These are phyloP conservation scores for Vitis amurensis DNA, from an alignment of 164 flowering plant genomes.

Conservation along the genomic window DNA sequence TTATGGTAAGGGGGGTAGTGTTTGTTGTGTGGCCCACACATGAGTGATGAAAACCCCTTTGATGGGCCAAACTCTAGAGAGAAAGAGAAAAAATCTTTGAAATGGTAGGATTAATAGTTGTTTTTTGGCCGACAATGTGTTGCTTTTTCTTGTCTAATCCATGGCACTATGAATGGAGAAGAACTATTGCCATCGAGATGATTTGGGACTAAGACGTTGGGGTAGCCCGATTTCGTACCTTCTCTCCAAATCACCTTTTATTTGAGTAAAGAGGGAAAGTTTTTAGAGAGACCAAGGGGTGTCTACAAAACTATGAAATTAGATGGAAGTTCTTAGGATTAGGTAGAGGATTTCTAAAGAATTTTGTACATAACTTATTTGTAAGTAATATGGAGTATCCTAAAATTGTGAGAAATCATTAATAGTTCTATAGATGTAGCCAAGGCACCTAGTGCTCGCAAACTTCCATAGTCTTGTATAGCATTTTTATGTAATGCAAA, in stretches of 20 bases:
- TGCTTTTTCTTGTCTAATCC: slow-evolving; percentile 15
- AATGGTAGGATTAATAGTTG: not conserved
- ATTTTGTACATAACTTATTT: no score
- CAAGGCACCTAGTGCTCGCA: no score
- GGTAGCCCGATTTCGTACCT: not conserved
- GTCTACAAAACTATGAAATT: no score
- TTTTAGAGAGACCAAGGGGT: no score
- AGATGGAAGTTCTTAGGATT: no score
- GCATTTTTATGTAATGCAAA: no score
- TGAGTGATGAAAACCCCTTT: not conserved
- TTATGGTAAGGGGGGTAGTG: not conserved
- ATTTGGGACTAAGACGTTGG: not conserved
- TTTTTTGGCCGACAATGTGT: slow-evolving; percentile 19
- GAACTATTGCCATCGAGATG: slow-evolving; percentile 3
- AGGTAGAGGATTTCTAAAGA: no score
- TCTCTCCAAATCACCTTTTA: not conserved
- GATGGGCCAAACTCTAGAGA: not conserved
- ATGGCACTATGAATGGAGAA: slow-evolving; percentile 13
- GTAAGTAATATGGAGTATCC: no score
- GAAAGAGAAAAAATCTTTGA: slow-evolving; percentile 1
- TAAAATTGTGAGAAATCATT: no score
- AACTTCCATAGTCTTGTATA: no score
- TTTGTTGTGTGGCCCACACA: not conserved
- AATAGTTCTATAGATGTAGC: no score
- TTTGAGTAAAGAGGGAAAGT: no score